Base-by-base conservation (phyloP, 2,329 filamentous ascomycete species). In the Emmonsiellopsis sp. region DNA sequence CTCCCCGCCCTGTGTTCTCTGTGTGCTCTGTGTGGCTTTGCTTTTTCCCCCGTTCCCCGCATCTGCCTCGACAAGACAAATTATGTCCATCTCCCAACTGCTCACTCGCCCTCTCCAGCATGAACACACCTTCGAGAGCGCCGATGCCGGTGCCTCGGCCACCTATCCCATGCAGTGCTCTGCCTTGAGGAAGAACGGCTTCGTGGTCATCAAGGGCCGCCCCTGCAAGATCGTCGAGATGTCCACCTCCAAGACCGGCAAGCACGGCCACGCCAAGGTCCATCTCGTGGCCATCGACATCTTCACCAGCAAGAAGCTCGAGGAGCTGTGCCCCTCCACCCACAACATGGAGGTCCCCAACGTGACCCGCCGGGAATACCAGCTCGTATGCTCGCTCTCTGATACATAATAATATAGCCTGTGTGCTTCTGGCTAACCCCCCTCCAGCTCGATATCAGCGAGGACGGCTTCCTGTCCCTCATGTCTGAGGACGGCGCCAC, bases 211-310 rank as follows among this genome's bases (percentile, higher is more conserved):
- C 81, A 98, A 98, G 86, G 79, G 82, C 78, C 93, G 93, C 68
- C 94, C 93, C 68, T 98, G 93, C 91, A 98, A 97, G 88, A 98
- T 98, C 69, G 88, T 97, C 76, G 93, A 98, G 73, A 98, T 98
- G 94, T 95, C 90, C 66, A 98, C 93, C 81, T 98, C 93, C 76
- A 98, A 98, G 91, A 98, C 93, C 65, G 93, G 93, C 79, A 98
- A 98, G 89, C 93, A 98, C 87, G 93, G 93, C 77, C 94, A 98
- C 88, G 93, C 93, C 79, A 98, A 98, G 86, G 93, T 98, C 75
- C 92, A 98, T 80, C 80, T 98, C 68, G 87, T 96, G 70, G 93
- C 90, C 72, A 84, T 94, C 74, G 93, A 98, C 76, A 97, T 98
- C 81, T 98, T 98, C 86, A 98, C 91, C 63, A 82, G 82, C 84